Base-by-base conservation (phyloP, 345 rosid genomes). In the Rhodamnia rubescens region DNA sequence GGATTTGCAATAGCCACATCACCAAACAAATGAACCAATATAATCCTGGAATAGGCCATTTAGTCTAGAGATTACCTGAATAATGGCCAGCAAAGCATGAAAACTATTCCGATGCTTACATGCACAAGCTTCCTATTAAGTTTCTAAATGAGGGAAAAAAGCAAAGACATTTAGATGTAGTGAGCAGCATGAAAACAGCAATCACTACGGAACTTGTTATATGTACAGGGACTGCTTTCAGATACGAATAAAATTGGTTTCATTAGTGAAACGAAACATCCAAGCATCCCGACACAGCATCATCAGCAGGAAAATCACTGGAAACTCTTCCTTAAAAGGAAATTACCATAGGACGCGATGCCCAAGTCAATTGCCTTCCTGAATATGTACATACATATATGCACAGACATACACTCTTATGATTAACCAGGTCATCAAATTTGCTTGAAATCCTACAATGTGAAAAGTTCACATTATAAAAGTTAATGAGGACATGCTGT, bases 61-160 rank as follows among this genome's bases (percentile, higher is more conserved):
- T 32, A 85, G 88, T 21, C 78, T 84, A 27, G 83, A 87, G 61
- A 90, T 86, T 91, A 93, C 98, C 96, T 95, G 95, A 92, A 95
- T 83, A 95, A 29, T 22, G 98, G 98, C 98, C 98, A 95, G 91
- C 99, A 96, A 86, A 97, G 97, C 98, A 94, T 93, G 91, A 96
- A 96, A 82, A 90, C 92, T 75, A 94, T 89, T 84, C 99, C 99
- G 4, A 96, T 89, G 85, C 95, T 96, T 83, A 96, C 89, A 88
- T 97, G 99, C 86, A 97, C 97, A 85, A 97, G 94, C 96, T 97
- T 94, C 93, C 98, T 88, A 75, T 92, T 94, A 90, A 94, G 85
- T 84, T 92, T 92, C 98, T 94, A 87, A 82, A 90, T 83, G 88
- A 86, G 57, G 88, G 40, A 86, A 88, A 50, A 85, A 56, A 53